Conservation (phyloP, 106 monocot species). For the Allium sativum region DNA sequence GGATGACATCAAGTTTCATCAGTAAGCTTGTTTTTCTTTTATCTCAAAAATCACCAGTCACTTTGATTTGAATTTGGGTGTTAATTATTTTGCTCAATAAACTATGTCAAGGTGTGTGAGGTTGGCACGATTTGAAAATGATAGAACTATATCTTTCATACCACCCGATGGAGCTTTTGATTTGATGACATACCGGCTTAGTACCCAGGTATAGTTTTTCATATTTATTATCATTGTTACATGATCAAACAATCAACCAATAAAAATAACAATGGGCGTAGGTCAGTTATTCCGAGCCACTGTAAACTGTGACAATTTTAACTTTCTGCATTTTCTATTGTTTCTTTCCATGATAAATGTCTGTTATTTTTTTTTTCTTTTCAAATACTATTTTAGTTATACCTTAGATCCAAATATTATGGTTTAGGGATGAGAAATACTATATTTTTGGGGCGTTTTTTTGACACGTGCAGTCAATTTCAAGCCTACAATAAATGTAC, state of each 20-base stretch:
- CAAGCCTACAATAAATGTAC: no score
- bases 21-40: constrained; percentile 26
- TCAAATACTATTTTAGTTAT: no score
- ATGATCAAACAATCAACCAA: not conserved
- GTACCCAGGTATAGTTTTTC: constrained; percentile 59
- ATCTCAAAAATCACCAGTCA: not conserved
- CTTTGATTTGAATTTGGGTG: not conserved
- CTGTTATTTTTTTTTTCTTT: no score
- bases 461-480: no score
- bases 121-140: constrained; percentile 94
- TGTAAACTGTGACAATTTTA: no score
- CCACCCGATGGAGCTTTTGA: constrained; percentile 96
- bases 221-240: not conserved
- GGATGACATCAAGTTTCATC: constrained; percentile 97
- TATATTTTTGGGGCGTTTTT: no score
- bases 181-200: constrained; percentile 95
- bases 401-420: no score
- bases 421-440: no score
- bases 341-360: no score
- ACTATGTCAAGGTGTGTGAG: constrained; percentile 62
- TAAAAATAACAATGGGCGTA: no score
- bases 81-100: not conserved
- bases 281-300: no score
- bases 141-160: constrained; percentile 95
- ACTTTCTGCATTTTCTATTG: no score